Evolutionary conservation across 192 early-diverging fungal genomes (phyloP), one percentile per base, ranked within the genome.

Genomic region (Chytriomyces confervae): DNA sequence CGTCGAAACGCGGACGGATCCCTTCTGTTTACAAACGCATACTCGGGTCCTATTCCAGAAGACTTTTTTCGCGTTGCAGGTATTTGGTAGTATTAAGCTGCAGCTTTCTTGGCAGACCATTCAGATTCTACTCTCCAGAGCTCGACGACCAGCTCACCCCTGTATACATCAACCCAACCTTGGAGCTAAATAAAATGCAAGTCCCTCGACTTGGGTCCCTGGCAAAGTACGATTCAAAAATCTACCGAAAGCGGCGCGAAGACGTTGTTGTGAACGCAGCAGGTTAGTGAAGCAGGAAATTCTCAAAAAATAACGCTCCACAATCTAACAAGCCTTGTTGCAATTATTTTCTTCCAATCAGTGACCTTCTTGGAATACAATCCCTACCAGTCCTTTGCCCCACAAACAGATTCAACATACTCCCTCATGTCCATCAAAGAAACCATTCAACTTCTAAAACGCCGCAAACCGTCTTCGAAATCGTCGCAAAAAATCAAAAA

Each of bases 51-150:
- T 11, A 18, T 71, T 13, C 69, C 69, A 7, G 69, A 71, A 60
- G 69, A 71, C 69, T 71, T 71, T 61, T 71, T 48, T 27, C 47
- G 69, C 9, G 69, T 71, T 16, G 50, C 69, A 48, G 69, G 69
- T 71, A 61, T 9, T 0, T 11, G n/a, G 3, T 18, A 3, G 11
- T 3, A 57, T 20, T 20, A 2, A 0, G 0, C 2, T 36, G 0
- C 1, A 36, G 29, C 1, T 36, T 36, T 36, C 29, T 36, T 36
- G 2, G 2, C 29, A 2, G 29, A 1, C 1, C 29, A 36, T 36
- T 36, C 2, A 36, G 1, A 0, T 36, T 36, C 29, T 2, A 1
- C 29, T 36, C 11, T n/a, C 4, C 29, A 71, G 69, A 71, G 27
- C 20, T 71, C 20, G 69, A 71, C 50, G 69, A 71, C 20, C 8